These are phyloP conservation scores for Helotiales sp. DNA, from an alignment of 2,329 filamentous ascomycete species.

Conservation along the genomic window DNA sequence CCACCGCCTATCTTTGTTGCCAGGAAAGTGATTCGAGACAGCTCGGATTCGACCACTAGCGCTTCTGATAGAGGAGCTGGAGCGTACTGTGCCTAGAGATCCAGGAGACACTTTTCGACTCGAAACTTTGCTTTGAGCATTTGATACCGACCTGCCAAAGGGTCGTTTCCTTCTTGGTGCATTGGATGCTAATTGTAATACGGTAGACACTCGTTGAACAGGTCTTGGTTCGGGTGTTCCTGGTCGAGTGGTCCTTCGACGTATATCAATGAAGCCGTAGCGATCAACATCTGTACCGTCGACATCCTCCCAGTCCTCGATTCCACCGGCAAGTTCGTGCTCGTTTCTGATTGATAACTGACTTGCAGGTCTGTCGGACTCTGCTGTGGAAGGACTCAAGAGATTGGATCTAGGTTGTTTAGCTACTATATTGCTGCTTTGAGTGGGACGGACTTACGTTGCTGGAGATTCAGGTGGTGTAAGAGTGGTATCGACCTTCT, in stretches of 20 bases:
- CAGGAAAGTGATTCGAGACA: conserved; percentile 58
- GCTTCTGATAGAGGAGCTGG: conserved; percentile 38
- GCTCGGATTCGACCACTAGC: conserved; percentile 57
- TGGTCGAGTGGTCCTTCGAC: conserved; percentile 39
- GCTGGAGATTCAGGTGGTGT: neutral
- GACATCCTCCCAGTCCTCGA: conserved; percentile 69
- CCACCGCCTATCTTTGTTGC: conserved; percentile 60
- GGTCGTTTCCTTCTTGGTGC: conserved; percentile 31
- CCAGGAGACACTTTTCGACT: conserved; percentile 57
- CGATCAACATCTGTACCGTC: conserved; percentile 62
- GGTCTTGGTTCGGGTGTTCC: conserved; percentile 37
- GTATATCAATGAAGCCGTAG: conserved; percentile 64
- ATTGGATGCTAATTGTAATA: conserved; percentile 33
- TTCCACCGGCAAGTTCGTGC: conserved; percentile 55
- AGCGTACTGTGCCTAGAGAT: conserved; percentile 55
- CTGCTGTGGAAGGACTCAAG: conserved; percentile 18
- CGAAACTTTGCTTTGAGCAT: conserved; percentile 40
- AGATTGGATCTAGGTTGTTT: conserved; percentile 21
- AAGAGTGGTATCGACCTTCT: neutral
- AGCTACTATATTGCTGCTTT: conserved; percentile 11
- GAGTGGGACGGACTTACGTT: neutral
- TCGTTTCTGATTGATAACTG: conserved; percentile 31
- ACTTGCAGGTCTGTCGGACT: conserved; percentile 25
- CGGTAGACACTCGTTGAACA: conserved; percentile 34
- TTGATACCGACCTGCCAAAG: conserved; percentile 32